Conservation (phyloP, 2,329 filamentous ascomycete genomes). For the Botrytis medusae region DNA sequence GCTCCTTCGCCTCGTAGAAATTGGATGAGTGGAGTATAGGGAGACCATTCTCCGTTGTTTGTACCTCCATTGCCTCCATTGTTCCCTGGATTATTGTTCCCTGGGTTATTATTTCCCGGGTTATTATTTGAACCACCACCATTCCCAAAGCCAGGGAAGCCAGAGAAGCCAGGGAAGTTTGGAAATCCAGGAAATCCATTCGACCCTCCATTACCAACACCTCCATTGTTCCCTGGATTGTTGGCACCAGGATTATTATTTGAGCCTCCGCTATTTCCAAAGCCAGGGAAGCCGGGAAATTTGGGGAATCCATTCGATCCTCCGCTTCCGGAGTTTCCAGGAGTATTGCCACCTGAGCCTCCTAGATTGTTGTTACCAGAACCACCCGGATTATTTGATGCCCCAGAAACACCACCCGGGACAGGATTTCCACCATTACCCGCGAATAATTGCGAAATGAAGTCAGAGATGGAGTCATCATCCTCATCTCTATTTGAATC, state of each 20-base stretch:
- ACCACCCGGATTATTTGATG: background rate
- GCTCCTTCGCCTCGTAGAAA: slow-evolving; percentile 1
- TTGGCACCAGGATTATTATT: background rate
- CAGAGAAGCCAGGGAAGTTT: background rate
- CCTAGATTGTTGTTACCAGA: background rate
- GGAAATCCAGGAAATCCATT: background rate
- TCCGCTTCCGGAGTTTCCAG: background rate
- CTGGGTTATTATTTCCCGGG: background rate
- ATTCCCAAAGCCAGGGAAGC: background rate
- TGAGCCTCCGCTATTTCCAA: background rate
- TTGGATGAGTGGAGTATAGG: background rate
- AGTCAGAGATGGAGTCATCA: background rate
- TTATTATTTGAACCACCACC: background rate
- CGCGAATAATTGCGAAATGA: background rate
- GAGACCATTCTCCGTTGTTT: slow-evolving; percentile 5
- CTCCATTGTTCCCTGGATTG: background rate
- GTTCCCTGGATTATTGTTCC: background rate
- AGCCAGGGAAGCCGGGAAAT: background rate
- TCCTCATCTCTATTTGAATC: background rate
- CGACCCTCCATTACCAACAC: background rate
- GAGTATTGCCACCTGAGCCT: too few relatives aligned
- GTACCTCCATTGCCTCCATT: background rate
- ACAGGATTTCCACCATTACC: background rate
- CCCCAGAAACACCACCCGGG: background rate
- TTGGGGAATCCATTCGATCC: background rate